Evolutionary conservation across 192 early-diverging fungal genomes (phyloP), one percentile per base, ranked within the genome.

Genomic region (Umbelopsis vinacea): DNA sequence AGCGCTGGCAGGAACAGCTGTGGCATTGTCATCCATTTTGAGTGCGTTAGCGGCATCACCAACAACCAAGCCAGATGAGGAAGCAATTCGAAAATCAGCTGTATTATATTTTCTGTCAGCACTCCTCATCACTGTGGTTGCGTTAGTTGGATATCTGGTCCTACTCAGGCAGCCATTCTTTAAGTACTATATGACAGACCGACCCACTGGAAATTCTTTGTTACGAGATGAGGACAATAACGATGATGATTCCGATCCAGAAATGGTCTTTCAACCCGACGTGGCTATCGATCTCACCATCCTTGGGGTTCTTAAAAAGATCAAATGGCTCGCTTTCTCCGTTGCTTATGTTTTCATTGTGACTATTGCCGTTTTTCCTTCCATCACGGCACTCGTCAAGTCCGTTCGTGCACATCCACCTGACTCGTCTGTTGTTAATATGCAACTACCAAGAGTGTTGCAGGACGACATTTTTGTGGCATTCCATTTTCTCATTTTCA

Each of bases 301-400:
- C 46, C 15, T 55, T 12, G 37, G 69, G 22, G 66, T 72, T 11
- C n/a, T 77, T 8, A 46, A 52, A 63, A 52, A 76, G 43, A 60
- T 74, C 69, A 14, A 54, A 24, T 40, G 63, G 72, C 71, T 86
- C 53, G 80, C 81, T 26, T 82, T 88, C 52, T 78, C 86, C 14
- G 81, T 91, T 6, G 72, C 83, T 5, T 75, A 90, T 23, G 82
- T 88, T 37, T 93, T 91, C 77, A 69, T 83, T 11, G 74, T 93
- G 48, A 95, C 93, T 0, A 75, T 95, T 17, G 81, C 87, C 14
- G 75, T 93, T 10, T 95, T 89, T 74, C 93, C 93, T 0, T 89
- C 92, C 11, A 82, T 94, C 45, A 95, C 92, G 2, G 80, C 89
- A 1, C 77, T 89, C 26, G 87, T 94, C 52, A 83, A 87, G 52